Evolutionary conservation across 106 monocot genomes (phyloP), one percentile per base, ranked within the genome.

Genomic region (Iris macrosiphon): DNA sequence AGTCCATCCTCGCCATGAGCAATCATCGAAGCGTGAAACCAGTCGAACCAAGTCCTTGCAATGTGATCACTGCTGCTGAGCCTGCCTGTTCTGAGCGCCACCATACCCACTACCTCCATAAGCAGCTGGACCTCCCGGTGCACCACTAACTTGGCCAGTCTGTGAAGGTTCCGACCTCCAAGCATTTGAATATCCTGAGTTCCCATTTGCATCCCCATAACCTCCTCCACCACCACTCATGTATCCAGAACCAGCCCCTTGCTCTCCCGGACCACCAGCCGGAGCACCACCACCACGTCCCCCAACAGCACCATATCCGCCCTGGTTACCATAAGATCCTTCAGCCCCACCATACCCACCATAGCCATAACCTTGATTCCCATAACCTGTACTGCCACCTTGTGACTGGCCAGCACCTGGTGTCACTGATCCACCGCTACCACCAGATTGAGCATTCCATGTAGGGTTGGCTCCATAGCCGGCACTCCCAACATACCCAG

Each of bases 121-220:
- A 60, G 52, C 46, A 32, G 61, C 56, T 2, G 55, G 42, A 4
- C 73, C 83, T 49, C 79, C 79, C 68, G 73, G 61, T 23, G 72
- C 72, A 1, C 73, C 80, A 69, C 61, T 79, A 7, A 66, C 65
- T 14, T 67, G 77, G 4, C 34, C 34, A n/a, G n/a, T 81, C 30
- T 87, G 92, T 10, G 79, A 76, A 38, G 86, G 55, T 26, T 92
- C 92, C 40, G 76, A 57, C 23, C 71, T 89, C 92, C 92, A 87
- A 50, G 73, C 8, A 62, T 46, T 83, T 9, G 67, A 42, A 62
- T 92, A 92, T 19, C 73, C 80, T 6, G 69, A 27, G 26, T 31
- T 57, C 6, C 56, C 76, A 64, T 33, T 67, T 5, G 66, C 69
- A 65, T 84, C 78, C 17, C 72, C 70, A 60, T 86, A 92, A 0